phyloP scores from a whole-genome alignment of 371 early-diverging fungal species.

The Batrachochytrium dendrobatidis region DNA sequence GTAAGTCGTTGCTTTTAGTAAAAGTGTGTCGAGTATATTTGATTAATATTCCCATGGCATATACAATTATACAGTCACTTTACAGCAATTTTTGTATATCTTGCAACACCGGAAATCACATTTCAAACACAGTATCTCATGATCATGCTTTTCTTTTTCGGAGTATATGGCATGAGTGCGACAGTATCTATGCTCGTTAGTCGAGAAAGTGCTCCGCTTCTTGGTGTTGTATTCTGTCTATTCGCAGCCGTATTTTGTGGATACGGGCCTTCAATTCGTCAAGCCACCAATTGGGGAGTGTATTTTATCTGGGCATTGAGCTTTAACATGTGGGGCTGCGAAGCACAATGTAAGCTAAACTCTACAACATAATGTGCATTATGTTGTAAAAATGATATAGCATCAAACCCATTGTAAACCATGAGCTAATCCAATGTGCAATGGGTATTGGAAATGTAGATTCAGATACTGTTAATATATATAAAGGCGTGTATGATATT shows the following conservation, averaged over 20 bases:
- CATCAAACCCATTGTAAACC: no score
- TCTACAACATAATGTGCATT: not conserved
- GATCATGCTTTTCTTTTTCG: constrained; percentile 30
- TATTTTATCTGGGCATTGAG: constrained; percentile 29
- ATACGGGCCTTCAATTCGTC: constrained; percentile 28
- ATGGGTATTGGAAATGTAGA: no score
- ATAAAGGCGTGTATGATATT: constrained; percentile 26
- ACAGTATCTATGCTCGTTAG: constrained; percentile 28
- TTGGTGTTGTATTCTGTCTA: constrained; percentile 31
- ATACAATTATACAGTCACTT: no score
- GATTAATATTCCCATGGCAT: not conserved
- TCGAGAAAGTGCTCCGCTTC: constrained; percentile 31
- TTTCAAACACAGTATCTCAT: constrained; percentile 22
- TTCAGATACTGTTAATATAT: constrained; percentile 16
- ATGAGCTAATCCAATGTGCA: no score
- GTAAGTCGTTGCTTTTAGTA: not conserved
- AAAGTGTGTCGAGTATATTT: no score
- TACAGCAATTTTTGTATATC: constrained; percentile 5
- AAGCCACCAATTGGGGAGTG: constrained; percentile 31
- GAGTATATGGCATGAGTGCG: constrained; percentile 38
- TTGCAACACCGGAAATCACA: constrained; percentile 29
- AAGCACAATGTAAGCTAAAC: constrained; percentile 21
- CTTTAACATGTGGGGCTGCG: constrained; percentile 38
- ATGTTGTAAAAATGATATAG: no score
- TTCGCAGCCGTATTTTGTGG: constrained; percentile 40